A percentile compares a stretch with the other conserved stretches of the same genome.
phyloP scores from a whole-genome alignment of 2,329 filamentous ascomycete species.

The Dactylella cylindrospora region DNA sequence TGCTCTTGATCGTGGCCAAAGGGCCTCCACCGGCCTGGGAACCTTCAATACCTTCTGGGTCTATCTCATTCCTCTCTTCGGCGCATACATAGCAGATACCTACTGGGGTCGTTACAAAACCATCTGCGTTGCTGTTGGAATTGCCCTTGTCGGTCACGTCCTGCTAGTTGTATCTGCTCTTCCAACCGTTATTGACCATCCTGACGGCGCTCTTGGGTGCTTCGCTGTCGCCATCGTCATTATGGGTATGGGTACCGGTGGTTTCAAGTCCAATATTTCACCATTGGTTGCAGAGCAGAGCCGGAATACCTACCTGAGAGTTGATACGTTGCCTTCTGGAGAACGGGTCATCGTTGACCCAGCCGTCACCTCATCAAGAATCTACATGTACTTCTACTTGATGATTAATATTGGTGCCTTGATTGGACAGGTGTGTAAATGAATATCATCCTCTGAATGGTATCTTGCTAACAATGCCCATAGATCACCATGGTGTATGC shows the following conservation, averaged over 20 bases:
- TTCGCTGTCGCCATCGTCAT: constrained; percentile 65
- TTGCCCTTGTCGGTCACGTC: constrained; percentile 67
- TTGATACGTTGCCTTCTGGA: constrained; percentile 61
- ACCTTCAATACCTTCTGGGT: constrained; percentile 65
- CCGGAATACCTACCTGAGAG: constrained; percentile 60
- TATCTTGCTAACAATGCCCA: background rate
- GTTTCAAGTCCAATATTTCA: constrained; percentile 79
- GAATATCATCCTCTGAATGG: constrained; percentile 49
- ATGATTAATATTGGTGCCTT: constrained; percentile 69
- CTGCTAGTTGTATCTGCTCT: constrained; percentile 67
- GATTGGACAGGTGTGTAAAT: constrained; percentile 49
- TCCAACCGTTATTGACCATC: constrained; percentile 63
- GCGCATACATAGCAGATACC: constrained; percentile 66
- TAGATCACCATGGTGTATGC: constrained; percentile 71
- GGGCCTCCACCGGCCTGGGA: constrained; percentile 58
- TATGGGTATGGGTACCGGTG: constrained; percentile 73
- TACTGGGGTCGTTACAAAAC: constrained; percentile 70
- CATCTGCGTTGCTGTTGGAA: constrained; percentile 65
- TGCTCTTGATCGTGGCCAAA: constrained; percentile 63
- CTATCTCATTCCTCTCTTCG: constrained; percentile 62
- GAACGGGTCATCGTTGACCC: constrained; percentile 72
- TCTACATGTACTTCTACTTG: constrained; percentile 71
- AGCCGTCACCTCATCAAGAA: constrained; percentile 66
- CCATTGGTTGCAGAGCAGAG: constrained; percentile 72
- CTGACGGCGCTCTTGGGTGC: constrained; percentile 62